Percentiles rank a stretch among this genome's conserved stretches.
These are phyloP conservation scores for Ulota crispa DNA, from an alignment of 225 moss, liverwort and hornwort genomes.

Conservation along the genomic window DNA sequence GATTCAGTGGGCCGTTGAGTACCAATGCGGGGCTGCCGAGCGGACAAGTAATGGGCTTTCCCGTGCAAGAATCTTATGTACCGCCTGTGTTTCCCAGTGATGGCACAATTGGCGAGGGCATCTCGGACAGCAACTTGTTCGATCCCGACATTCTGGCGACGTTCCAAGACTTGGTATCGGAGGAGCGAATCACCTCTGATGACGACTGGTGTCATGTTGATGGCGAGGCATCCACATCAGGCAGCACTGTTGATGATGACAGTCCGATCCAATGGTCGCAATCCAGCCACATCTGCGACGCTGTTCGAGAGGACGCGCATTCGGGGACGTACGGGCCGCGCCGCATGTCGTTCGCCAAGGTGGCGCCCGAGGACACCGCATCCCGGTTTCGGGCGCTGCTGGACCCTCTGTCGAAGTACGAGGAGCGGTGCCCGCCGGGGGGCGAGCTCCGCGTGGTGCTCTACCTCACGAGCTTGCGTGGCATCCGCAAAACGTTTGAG, in stretches of 20 bases:
- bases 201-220: slow-evolving; percentile 64
- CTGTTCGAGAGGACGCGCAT: slow-evolving; percentile 20
- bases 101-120: slow-evolving; percentile 11
- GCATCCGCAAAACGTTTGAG: slow-evolving; percentile 70
- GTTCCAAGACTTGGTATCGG: slow-evolving; percentile 40
- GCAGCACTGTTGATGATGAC: slow-evolving; percentile 40
- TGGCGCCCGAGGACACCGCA: slow-evolving; percentile 28
- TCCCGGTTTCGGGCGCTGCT: slow-evolving; percentile 13
- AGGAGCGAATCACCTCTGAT: slow-evolving; percentile 46
- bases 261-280: slow-evolving; percentile 38
- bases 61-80: slow-evolving; percentile 32
- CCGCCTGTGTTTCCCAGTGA: slow-evolving; percentile 28
- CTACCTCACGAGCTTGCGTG: slow-evolving; percentile 67
- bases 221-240: slow-evolving; percentile 50
- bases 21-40: slow-evolving; percentile 22
- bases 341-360: slow-evolving; percentile 50
- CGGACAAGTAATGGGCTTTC: slow-evolving; percentile 59
- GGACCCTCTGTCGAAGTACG: slow-evolving; percentile 38
- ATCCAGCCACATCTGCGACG: slow-evolving; percentile 15
- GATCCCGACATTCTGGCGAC: slow-evolving; percentile 59
- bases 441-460: slow-evolving; percentile 65
- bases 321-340: slow-evolving; percentile 47
- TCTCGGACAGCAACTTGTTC: slow-evolving; percentile 43
- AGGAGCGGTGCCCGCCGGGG: slow-evolving; percentile 59
- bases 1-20: slow-evolving; percentile 29